Evolutionary conservation across 768 basidiomycete genomes (phyloP).

Genomic region (Russula dissimulans): DNA sequence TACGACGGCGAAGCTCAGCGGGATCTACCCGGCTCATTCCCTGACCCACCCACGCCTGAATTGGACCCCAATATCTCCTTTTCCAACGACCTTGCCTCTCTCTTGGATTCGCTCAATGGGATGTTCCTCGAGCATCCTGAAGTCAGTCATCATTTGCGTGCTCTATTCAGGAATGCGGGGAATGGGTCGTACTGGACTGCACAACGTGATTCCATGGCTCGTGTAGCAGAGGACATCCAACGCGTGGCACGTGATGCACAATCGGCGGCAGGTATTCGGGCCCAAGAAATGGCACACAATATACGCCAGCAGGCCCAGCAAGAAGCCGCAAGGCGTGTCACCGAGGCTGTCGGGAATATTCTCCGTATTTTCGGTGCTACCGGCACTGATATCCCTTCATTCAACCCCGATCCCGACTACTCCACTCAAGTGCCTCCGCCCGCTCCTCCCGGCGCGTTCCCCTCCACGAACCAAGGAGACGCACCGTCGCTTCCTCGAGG

Average conservation of each 20-base stretch:
- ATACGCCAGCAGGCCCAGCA: constrained; percentile 45
- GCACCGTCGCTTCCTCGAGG: neutral
- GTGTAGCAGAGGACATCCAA: constrained; percentile 46
- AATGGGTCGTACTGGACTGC: constrained; percentile 61
- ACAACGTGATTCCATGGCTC: constrained; percentile 51
- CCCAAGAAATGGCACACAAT: constrained; percentile 28
- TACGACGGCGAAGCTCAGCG: neutral
- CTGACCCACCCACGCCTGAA: constrained; percentile 46
- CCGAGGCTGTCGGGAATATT: constrained; percentile 52
- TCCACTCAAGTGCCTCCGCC: neutral
- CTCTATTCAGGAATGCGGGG: constrained; percentile 50
- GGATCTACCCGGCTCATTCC: constrained; percentile 19
- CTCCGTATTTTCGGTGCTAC: constrained; percentile 42
- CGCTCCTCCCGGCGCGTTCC: neutral
- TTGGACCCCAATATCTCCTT: constrained; percentile 40
- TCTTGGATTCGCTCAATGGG: constrained; percentile 48
- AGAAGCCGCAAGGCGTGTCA: constrained; percentile 54
- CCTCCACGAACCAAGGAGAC: neutral
- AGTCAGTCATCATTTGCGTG: constrained; percentile 55
- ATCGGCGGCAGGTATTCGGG: constrained; percentile 29
- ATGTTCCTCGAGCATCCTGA: constrained; percentile 61
- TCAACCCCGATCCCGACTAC: neutral
- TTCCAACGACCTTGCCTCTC: constrained; percentile 51
- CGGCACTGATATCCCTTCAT: neutral
- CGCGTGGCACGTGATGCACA: constrained; percentile 33